These are phyloP conservation scores for Aspergillus ochraceoroseus DNA, from an alignment of 2,329 filamentous ascomycete species.

Conservation along the genomic window DNA sequence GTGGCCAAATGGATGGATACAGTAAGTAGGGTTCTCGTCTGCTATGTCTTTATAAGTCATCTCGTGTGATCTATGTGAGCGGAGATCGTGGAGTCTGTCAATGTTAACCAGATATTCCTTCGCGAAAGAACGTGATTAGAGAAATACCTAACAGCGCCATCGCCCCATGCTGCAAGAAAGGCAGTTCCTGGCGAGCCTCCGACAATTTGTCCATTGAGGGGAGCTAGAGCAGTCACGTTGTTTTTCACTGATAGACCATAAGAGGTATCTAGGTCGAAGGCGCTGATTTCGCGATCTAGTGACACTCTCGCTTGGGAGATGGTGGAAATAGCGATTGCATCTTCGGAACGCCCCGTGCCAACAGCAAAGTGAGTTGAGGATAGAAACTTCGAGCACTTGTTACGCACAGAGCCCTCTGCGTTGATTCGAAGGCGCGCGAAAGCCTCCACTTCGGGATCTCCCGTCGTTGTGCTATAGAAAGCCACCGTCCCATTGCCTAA, in stretches of 20 bases:
- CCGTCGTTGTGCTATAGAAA: slow-evolving; percentile 43
- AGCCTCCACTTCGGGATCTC: slow-evolving; percentile 34
- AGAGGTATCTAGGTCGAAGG: slow-evolving; percentile 24
- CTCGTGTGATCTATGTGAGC: slow-evolving; percentile 48
- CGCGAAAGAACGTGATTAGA: neutral
- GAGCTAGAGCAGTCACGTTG: slow-evolving; percentile 36
- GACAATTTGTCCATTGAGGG: slow-evolving; percentile 28
- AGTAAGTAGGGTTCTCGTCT: slow-evolving; percentile 56
- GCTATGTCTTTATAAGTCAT: slow-evolving; percentile 52
- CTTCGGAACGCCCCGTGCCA: slow-evolving; percentile 43
- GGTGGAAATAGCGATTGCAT: slow-evolving; percentile 49
- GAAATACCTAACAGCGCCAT: slow-evolving; percentile 47
- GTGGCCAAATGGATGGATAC: slow-evolving; percentile 53
- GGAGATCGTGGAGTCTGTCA: slow-evolving; percentile 56
- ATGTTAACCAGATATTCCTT: neutral
- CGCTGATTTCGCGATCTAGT: slow-evolving; percentile 35
- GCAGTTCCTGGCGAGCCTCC: slow-evolving; percentile 42
- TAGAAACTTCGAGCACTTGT: slow-evolving; percentile 53
- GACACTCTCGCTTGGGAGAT: slow-evolving; percentile 46
- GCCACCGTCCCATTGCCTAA: slow-evolving; percentile 47
- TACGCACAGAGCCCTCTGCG: slow-evolving; percentile 25
- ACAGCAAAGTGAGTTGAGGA: slow-evolving; percentile 49
- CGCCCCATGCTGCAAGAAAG: slow-evolving; percentile 58
- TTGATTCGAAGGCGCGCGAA: slow-evolving; percentile 29
- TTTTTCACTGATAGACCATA: slow-evolving; percentile 22